Percentiles rank a stretch among this genome's conserved stretches.
Evolutionary conservation across 345 rosid genomes (phyloP).

Genomic region (Hevea brasiliensis): DNA sequence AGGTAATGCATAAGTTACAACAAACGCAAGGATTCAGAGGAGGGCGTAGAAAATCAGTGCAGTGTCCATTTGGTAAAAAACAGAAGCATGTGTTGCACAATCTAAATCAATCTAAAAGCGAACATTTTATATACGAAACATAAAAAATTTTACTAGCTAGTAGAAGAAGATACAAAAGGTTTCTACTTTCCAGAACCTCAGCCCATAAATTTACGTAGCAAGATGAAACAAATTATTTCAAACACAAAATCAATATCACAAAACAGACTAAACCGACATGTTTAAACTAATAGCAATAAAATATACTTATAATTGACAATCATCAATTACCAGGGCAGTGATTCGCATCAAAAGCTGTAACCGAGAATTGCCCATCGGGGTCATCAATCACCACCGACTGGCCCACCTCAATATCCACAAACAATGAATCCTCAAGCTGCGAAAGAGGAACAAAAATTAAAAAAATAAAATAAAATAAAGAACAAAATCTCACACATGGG

Average conservation of each 20-base stretch:
- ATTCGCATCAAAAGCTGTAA: no score
- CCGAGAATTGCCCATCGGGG: no score
- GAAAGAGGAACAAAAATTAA: background rate
- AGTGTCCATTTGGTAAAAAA: background rate
- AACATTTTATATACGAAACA: background rate
- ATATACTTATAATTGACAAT: no score
- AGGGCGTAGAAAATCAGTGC: background rate
- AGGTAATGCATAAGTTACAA: background rate
- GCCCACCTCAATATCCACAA: slow-evolving; percentile 66
- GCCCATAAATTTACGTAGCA: background rate
- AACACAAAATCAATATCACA: slow-evolving; percentile 16
- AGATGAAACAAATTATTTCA: no score
- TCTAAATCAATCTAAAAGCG: background rate
- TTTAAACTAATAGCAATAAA: no score
- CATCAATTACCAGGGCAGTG: no score
- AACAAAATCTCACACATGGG: background rate
- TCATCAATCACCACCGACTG: slow-evolving; percentile 21
- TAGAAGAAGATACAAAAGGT: background rate
- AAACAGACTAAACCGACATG: slow-evolving; percentile 5
- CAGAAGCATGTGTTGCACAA: background rate
- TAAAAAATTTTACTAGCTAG: background rate
- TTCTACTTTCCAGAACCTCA: background rate
- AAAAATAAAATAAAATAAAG: background rate
- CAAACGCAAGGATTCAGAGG: background rate
- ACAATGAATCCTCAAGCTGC: slow-evolving; percentile 63